Percentiles rank a stretch among this genome's conserved stretches.
phyloP scores from a whole-genome alignment of 2,329 filamentous ascomycete genomes.

The Xylaria sp. region DNA sequence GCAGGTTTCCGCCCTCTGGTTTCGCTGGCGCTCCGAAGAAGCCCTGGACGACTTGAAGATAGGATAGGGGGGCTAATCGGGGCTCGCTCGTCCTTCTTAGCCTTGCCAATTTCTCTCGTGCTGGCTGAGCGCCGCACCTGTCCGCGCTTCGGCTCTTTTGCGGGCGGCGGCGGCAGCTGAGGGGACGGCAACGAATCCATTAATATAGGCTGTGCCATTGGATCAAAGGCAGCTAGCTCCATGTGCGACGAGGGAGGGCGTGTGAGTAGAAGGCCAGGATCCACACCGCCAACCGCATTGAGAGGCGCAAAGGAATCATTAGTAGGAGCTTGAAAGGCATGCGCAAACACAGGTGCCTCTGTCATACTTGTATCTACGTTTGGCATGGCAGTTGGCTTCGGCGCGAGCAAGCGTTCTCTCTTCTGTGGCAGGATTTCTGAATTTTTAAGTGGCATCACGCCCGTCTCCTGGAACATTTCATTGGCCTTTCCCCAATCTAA shows the following conservation, averaged over 20 bases:
- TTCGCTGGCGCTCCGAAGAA: constrained; percentile 67
- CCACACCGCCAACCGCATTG: constrained; percentile 58
- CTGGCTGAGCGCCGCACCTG: constrained; percentile 60
- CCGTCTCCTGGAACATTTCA: constrained; percentile 65
- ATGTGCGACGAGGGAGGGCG: constrained; percentile 61
- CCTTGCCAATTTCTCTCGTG: constrained; percentile 56
- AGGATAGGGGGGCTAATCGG: constrained; percentile 65
- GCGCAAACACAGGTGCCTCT: constrained; percentile 54
- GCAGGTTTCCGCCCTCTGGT: constrained; percentile 59
- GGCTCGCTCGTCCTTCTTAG: constrained; percentile 56
- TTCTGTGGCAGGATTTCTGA: constrained; percentile 55
- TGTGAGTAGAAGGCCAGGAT: constrained; percentile 69
- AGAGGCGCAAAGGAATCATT: constrained; percentile 65
- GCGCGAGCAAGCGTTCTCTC: constrained; percentile 61
- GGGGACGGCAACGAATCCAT: constrained; percentile 47
- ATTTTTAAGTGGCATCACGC: constrained; percentile 51
- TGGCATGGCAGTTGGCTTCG: constrained; percentile 58
- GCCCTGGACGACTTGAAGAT: constrained; percentile 58
- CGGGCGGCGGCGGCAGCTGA: constrained; percentile 42
- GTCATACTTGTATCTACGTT: constrained; percentile 54
- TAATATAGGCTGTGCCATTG: constrained; percentile 46
- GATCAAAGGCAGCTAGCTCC: constrained; percentile 54
- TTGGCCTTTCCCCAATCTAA: constrained; percentile 68
- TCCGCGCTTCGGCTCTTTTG: constrained; percentile 49
- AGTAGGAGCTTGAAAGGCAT: constrained; percentile 57